Percentiles rank a stretch among this genome's conserved stretches.
These are phyloP conservation scores for Skeletonema tropicum DNA, from an alignment of 108 stramenopile genomes.

Conservation along the genomic window DNA sequence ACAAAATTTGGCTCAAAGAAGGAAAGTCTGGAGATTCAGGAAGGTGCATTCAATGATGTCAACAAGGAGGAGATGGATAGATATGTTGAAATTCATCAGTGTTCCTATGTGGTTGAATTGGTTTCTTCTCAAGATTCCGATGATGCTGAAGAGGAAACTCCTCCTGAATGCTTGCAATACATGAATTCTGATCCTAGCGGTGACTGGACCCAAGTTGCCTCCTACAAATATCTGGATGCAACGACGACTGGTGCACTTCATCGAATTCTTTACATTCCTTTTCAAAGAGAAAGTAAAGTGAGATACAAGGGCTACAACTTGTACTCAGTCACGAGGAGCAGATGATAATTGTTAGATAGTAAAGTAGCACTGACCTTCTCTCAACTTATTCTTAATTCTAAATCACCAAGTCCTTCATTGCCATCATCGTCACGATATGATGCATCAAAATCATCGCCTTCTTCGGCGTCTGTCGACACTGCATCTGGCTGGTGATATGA, in stretches of 20 bases:
- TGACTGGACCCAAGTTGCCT: slow-evolving; percentile 30
- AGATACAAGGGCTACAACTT: slow-evolving; percentile 37
- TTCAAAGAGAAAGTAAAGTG: slow-evolving; percentile 17
- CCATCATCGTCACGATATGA: background rate
- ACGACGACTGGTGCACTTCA: slow-evolving; percentile 31
- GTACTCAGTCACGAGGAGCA: slow-evolving; percentile 7
- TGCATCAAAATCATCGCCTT: background rate
- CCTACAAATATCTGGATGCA: slow-evolving; percentile 33
- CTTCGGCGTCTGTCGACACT: slow-evolving; percentile 8
- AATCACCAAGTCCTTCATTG: background rate
- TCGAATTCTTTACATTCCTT: slow-evolving; percentile 50
- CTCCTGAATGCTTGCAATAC: slow-evolving; percentile 47
- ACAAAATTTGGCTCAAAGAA: slow-evolving; percentile 54
- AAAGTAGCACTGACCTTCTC: background rate
- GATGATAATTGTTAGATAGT: background rate
- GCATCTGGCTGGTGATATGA: background rate
- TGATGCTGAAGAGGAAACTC: background rate
- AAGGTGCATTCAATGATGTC: slow-evolving; percentile 77
- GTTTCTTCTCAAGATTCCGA: slow-evolving; percentile 14
- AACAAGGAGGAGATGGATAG: slow-evolving; percentile 75
- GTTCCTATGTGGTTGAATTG: slow-evolving; percentile 83
- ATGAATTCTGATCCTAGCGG: slow-evolving; percentile 35
- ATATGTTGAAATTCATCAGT: slow-evolving; percentile 56
- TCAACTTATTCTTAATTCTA: background rate
- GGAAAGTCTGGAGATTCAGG: slow-evolving; percentile 20